Base-by-base conservation (phyloP, 345 rosid species). In the Draba incana region DNA sequence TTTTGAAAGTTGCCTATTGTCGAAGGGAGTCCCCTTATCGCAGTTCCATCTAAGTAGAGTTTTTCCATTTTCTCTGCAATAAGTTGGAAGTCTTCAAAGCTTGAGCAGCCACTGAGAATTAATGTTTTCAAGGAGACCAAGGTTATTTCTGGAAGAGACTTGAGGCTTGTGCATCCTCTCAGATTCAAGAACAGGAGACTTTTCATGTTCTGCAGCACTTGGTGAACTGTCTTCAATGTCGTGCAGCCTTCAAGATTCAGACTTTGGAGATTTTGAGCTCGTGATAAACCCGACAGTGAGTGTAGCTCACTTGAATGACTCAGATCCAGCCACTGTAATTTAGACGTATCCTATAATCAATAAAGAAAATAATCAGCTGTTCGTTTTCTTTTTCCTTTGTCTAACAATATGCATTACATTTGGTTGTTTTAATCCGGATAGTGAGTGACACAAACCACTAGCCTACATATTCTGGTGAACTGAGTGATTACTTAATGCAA, bases 81-180 rank as follows among this genome's bases (percentile, higher is more conserved):
- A 11, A 61, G 12, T 6, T 59, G 56, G 45, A 72, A 70, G 6
- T 38, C 51, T 28, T n/a, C 41, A 37, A 77, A n/a, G 6, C 9
- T 68, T 37, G 12, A 30, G 69, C 84, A 81, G 0, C 62, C 49
- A 13, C 15, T 75, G 14, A 42, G 72, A 62, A 39, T 57, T 28
- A 54, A 43, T 46, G 63, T 47, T 45, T 25, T 66, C 27, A 60
- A 45, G 31, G 37, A 75, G n/a, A 23, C 6, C 63, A 54, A 15
- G 27, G 30, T 16, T 45, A 65, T 57, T 4, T 41, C 39, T 10
- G 68, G 68, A 60, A 70, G 68, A 50, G 52, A 39, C 4, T 11
- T 2, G 42, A 70, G 75, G n/a, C 46, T 62, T 0, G 20, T 56
- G 16, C 77, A 79, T 28, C 54, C 74, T 57, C 28, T 47, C 2